A percentile compares a stretch with the other conserved stretches of the same genome.
Evolutionary conservation across 2,329 filamentous ascomycete species (phyloP).

Genomic region (Penicillium nordicum): DNA sequence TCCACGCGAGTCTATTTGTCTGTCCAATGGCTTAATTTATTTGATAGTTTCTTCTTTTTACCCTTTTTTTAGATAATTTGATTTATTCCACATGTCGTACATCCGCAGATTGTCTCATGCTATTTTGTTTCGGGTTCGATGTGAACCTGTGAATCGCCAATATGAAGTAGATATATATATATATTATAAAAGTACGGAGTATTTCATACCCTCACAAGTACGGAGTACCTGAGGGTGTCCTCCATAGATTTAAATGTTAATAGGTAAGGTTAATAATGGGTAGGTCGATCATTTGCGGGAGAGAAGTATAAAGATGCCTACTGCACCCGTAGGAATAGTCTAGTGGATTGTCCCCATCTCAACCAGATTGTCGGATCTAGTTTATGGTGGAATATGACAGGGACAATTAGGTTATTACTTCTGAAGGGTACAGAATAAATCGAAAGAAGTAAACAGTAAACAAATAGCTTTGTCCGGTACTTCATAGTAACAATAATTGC

Average conservation of each 20-base stretch:
- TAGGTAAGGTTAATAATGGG: background rate
- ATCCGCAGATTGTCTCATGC: background rate
- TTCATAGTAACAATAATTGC: background rate
- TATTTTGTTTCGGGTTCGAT: conserved; percentile 2
- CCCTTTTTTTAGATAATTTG: background rate
- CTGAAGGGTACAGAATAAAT: background rate
- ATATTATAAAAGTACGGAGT: background rate
- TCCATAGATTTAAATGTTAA: background rate
- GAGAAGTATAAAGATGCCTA: background rate
- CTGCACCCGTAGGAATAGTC: background rate
- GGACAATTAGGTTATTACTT: background rate
- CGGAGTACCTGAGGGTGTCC: background rate
- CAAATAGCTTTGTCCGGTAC: background rate
- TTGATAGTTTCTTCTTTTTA: background rate
- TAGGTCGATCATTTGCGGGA: background rate
- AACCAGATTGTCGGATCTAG: conserved; percentile 21
- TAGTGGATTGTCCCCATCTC: conserved; percentile 13
- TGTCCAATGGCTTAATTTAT: background rate
- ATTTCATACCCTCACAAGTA: background rate
- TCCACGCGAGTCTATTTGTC: background rate
- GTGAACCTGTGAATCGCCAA: background rate
- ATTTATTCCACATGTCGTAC: background rate
- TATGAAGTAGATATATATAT: background rate
- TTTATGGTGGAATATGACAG: conserved; percentile 14
- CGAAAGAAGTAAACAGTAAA: background rate